phyloP scores from a whole-genome alignment of 2,329 filamentous ascomycete species.

The Pyricularia pennisetigena region DNA sequence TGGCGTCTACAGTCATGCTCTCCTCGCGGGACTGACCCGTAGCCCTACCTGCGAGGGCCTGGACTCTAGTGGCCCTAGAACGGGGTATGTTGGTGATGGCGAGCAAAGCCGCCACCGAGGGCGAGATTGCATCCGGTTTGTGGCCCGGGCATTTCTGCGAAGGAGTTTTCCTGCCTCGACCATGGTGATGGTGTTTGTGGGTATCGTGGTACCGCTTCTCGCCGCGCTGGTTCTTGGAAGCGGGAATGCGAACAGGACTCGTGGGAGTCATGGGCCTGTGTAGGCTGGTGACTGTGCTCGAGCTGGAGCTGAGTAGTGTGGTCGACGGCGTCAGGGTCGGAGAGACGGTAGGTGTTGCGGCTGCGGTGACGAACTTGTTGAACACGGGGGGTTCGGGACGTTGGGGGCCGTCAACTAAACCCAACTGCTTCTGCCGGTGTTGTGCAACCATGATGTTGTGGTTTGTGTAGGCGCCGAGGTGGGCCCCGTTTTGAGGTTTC shows the following conservation, averaged over 20 bases:
- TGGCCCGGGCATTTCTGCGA: slow-evolving; percentile 25
- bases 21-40: slow-evolving; percentile 18
- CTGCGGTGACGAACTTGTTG: neutral
- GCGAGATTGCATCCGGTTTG: slow-evolving; percentile 44
- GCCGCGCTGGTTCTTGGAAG: slow-evolving; percentile 26
- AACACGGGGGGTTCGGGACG: neutral
- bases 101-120: slow-evolving; percentile 50
- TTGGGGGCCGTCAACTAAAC: neutral
- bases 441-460: neutral
- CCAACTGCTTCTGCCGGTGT: neutral
- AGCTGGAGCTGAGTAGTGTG: neutral
- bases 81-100: slow-evolving; percentile 53
- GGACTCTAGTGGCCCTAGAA: slow-evolving; percentile 25
- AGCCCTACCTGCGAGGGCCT: neutral
- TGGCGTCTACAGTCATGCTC: slow-evolving; percentile 45
- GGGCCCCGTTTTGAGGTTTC: neutral
- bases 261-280: slow-evolving; percentile 20
- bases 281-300: neutral
- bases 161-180: neutral
- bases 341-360: neutral
- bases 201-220: slow-evolving; percentile 16
- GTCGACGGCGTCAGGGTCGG: neutral
- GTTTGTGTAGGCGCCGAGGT: neutral
- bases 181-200: slow-evolving; percentile 20
- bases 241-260: slow-evolving; percentile 46